Evolutionary conservation across 2,329 filamentous ascomycete species (phyloP).

Genomic region (Ascocoryne sarcoides): DNA sequence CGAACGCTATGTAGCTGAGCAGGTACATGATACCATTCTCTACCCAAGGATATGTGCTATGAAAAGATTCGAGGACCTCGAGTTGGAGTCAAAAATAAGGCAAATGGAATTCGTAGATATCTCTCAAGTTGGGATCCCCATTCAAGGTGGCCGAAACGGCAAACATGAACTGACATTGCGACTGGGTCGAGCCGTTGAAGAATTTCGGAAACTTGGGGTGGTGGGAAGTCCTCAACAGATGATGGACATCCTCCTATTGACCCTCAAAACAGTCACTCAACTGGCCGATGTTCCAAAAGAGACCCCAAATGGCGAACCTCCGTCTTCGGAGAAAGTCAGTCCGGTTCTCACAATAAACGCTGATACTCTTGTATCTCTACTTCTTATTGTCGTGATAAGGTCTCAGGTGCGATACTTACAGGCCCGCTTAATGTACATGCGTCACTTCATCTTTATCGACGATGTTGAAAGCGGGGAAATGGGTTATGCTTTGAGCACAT

Average conservation of each 20-base stretch:
- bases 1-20: conserved; percentile 88
- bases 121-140: conserved; percentile 82
- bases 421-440: conserved; percentile 85
- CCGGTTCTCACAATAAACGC: conserved; percentile 60
- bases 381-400: conserved; percentile 86
- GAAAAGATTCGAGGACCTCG: conserved; percentile 72
- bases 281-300: conserved; percentile 43
- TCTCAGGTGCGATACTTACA: conserved; percentile 82
- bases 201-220: conserved; percentile 87
- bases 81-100: conserved; percentile 80
- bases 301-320: conserved; percentile 20
- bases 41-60: conserved; percentile 76
- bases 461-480: conserved; percentile 95
- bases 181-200: conserved; percentile 70
- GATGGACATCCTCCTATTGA: conserved; percentile 32
- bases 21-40: conserved; percentile 74
- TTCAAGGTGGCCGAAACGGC: conserved; percentile 67
- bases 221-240: conserved; percentile 30
- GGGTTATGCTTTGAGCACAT: conserved; percentile 91
- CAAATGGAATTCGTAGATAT: conserved; percentile 94
- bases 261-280: conserved; percentile 71
- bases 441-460: conserved; percentile 95
- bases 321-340: conserved; percentile 32
- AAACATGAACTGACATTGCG: conserved; percentile 76
- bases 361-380: conserved; percentile 83